These are phyloP conservation scores for Microascus cirrosus DNA, from an alignment of 2,329 filamentous ascomycete species.

Conservation along the genomic window DNA sequence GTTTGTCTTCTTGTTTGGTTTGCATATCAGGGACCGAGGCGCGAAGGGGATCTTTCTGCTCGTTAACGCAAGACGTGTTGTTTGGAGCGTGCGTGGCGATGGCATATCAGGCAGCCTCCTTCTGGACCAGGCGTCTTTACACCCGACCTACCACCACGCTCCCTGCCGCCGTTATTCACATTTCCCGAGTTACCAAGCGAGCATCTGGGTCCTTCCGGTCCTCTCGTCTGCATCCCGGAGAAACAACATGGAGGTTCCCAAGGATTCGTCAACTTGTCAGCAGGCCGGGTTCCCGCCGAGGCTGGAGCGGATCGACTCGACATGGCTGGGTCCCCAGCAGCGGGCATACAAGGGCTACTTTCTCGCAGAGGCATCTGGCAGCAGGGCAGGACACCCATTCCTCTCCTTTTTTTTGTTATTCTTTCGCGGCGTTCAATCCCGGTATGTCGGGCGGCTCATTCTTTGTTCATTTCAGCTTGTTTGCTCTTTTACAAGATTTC, in stretches of 20 bases:
- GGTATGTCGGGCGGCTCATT: not conserved
- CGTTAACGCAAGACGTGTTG: not conserved
- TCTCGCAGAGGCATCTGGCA: not conserved
- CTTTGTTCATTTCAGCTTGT: not conserved
- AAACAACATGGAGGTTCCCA: not conserved
- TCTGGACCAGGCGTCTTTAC: not conserved
- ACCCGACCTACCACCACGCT: not conserved
- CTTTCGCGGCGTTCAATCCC: not conserved
- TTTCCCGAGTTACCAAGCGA: not conserved
- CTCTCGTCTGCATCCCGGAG: not conserved
- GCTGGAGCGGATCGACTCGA: not conserved
- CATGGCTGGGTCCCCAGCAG: not conserved
- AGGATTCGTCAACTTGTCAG: conserved; percentile 1
- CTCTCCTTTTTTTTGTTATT: not conserved
- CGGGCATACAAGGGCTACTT: not conserved
- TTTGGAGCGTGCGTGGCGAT: not conserved
- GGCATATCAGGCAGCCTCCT: not conserved
- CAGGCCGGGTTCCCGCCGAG: not conserved
- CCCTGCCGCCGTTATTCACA: not conserved
- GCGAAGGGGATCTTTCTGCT: not conserved
- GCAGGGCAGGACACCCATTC: conserved; percentile 3
- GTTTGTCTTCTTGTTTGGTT: conserved; percentile 3
- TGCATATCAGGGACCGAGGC: conserved; percentile 2
- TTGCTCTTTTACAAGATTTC: not conserved
- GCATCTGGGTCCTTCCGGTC: not conserved